Percentiles rank a stretch among this genome's conserved stretches.
Conservation (phyloP, 805 yeast genomes). For the Kuraishia borneana region DNA sequence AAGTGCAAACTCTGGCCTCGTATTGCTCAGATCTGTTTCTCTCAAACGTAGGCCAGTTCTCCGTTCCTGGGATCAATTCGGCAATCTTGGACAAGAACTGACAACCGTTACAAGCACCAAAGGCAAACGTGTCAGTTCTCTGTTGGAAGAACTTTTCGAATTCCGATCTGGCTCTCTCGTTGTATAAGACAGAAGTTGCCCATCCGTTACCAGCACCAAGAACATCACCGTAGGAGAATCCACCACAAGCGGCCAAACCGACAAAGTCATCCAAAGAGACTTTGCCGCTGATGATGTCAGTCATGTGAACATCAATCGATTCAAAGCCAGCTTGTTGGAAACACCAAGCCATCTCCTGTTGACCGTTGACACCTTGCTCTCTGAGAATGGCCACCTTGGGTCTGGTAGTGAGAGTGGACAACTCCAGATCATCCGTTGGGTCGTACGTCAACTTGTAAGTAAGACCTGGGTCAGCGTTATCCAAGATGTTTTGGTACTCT, state of each 20-base stretch:
- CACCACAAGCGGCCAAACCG: slow-evolving; percentile 98
- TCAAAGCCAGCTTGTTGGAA: slow-evolving; percentile 93
- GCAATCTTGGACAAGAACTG: slow-evolving; percentile 87
- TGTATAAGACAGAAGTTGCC: slow-evolving; percentile 93
- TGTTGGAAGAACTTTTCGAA: slow-evolving; percentile 74
- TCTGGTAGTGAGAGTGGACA: slow-evolving; percentile 25
- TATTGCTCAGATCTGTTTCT: slow-evolving; percentile 88
- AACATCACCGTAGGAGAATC: slow-evolving; percentile 97
- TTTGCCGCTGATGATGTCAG: slow-evolving; percentile 70
- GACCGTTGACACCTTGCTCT: slow-evolving; percentile 98
- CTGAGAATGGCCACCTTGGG: slow-evolving; percentile 95
- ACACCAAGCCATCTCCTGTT: slow-evolving; percentile 97
- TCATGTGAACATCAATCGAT: slow-evolving; percentile 93
- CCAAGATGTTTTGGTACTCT: slow-evolving; percentile 65
- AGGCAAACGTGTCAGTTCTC: slow-evolving; percentile 86
- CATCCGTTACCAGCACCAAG: slow-evolving; percentile 98
- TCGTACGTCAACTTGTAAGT: slow-evolving; percentile 67
- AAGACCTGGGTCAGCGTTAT: slow-evolving; percentile 85
- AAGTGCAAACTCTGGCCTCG: slow-evolving; percentile 89
- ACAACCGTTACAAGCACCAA: slow-evolving; percentile 98
- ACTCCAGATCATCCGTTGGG: slow-evolving; percentile 36
- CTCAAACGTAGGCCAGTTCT: slow-evolving; percentile 93
- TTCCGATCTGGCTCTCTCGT: slow-evolving; percentile 64
- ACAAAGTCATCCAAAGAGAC: slow-evolving; percentile 69
- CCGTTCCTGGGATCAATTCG: slow-evolving; percentile 84